Conservation (phyloP, 176 grass and related monocot genomes). For the Oryza officinalis region DNA sequence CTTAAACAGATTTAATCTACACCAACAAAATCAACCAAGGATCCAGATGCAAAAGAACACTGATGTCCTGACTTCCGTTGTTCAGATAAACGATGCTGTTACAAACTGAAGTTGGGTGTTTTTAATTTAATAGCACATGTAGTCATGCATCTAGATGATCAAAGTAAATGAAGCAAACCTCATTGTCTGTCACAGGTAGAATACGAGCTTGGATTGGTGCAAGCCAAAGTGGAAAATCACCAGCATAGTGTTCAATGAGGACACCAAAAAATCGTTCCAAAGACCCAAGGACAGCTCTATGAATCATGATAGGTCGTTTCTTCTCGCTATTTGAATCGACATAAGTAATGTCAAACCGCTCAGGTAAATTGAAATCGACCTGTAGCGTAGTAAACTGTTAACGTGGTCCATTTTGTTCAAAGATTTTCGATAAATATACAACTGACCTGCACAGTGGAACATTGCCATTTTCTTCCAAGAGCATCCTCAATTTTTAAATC, state of each 20-base stretch:
- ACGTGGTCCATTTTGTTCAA: background rate
- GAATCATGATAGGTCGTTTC: conserved; percentile 90
- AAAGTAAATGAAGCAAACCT: conserved; percentile 59
- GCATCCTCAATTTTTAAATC: conserved; percentile 98
- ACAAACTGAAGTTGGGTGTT: background rate
- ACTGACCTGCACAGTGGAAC: conserved; percentile 85
- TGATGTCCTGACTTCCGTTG: background rate
- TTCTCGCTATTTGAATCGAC: conserved; percentile 83
- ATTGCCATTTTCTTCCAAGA: conserved; percentile 98
- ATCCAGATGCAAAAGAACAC: background rate
- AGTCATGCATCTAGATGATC: background rate
- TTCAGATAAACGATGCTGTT: background rate
- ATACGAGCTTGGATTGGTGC: conserved; percentile 82
- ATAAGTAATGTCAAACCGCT: conserved; percentile 88
- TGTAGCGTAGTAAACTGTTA: conserved; percentile 25
- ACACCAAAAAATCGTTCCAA: conserved; percentile 93
- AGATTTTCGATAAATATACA: conserved; percentile 17
- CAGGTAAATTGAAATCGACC: conserved; percentile 96
- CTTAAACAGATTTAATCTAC: background rate
- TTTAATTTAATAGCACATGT: background rate
- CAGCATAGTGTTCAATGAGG: conserved; percentile 93
- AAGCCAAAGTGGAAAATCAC: conserved; percentile 98
- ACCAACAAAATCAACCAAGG: background rate
- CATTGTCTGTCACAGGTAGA: conserved; percentile 80
- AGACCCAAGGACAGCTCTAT: conserved; percentile 91